These are phyloP conservation scores for Ogataea paraovalis DNA, from an alignment of 805 yeast genomes.

Conservation along the genomic window DNA sequence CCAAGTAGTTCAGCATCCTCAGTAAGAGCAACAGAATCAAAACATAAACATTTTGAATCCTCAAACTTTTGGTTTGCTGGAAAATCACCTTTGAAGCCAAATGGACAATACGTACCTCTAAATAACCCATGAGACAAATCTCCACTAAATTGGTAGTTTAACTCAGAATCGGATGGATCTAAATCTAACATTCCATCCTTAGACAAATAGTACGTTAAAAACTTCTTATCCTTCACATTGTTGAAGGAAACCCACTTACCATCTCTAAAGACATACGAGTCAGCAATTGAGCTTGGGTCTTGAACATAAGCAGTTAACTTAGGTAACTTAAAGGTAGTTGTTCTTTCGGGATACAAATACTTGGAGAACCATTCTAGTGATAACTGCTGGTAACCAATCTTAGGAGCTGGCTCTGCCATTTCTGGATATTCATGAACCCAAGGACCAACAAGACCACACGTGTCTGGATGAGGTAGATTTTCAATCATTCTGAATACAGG, in stretches of 20 bases:
- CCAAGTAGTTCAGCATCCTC: conserved; percentile 33
- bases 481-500: conserved; percentile 42
- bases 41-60: conserved; percentile 36
- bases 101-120: conserved; percentile 45
- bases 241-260: conserved; percentile 38
- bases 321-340: conserved; percentile 29
- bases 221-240: conserved; percentile 12
- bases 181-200: conserved; percentile 8
- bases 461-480: conserved; percentile 37
- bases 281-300: conserved; percentile 37
- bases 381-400: conserved; percentile 40
- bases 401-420: conserved; percentile 43
- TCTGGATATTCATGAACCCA: conserved; percentile 50
- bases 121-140: conserved; percentile 38
- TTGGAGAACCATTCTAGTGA: conserved; percentile 40
- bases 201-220: conserved; percentile 12
- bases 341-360: conserved; percentile 30
- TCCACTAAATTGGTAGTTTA: conserved; percentile 27
- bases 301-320: conserved; percentile 39
- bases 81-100: conserved; percentile 43
- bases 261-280: conserved; percentile 35
- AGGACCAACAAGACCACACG: conserved; percentile 39
- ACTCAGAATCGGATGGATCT: conserved; percentile 1
- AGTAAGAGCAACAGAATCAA: conserved; percentile 30
- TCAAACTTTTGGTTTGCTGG: conserved; percentile 42